Evolutionary conservation across 768 basidiomycete species (phyloP).

Genomic region (Kwoniella sp.): DNA sequence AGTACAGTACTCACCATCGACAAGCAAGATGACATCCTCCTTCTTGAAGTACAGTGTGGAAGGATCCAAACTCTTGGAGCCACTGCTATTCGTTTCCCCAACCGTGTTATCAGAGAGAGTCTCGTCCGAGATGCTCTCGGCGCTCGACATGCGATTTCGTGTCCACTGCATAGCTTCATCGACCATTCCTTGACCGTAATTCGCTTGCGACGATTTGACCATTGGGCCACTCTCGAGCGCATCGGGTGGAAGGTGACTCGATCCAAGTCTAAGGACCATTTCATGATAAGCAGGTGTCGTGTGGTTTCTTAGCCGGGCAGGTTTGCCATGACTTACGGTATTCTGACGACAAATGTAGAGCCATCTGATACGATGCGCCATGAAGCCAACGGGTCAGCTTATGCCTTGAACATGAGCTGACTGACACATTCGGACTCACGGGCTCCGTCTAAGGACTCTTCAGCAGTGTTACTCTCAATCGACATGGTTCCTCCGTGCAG

Average conservation of each 20-base stretch:
- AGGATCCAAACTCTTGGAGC: slow-evolving; percentile 52
- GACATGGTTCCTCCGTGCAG: slow-evolving; percentile 56
- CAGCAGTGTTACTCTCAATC: slow-evolving; percentile 50
- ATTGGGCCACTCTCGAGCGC: slow-evolving; percentile 41
- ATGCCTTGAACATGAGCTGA: background rate
- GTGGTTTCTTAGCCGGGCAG: background rate
- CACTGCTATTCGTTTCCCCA: slow-evolving; percentile 27
- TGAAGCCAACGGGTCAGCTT: slow-evolving; percentile 16
- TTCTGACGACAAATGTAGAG: slow-evolving; percentile 53
- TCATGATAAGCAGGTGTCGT: background rate
- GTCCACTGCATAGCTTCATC: slow-evolving; percentile 58
- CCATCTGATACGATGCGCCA: no score
- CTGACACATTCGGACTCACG: slow-evolving; percentile 30
- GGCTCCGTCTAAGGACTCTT: slow-evolving; percentile 44
- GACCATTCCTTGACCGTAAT: slow-evolving; percentile 56
- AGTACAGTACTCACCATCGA: slow-evolving; percentile 41
- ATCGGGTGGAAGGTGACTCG: slow-evolving; percentile 53
- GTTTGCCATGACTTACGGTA: slow-evolving; percentile 41
- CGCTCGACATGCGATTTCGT: slow-evolving; percentile 29
- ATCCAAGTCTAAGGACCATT: slow-evolving; percentile 39
- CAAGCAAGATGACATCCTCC: slow-evolving; percentile 54
- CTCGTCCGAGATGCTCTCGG: slow-evolving; percentile 19
- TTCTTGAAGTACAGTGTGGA: slow-evolving; percentile 56
- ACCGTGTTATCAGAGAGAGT: slow-evolving; percentile 33
- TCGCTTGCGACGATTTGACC: slow-evolving; percentile 15